These are phyloP conservation scores for Quercus dentata DNA, from an alignment of 306 rosid genomes.

Conservation along the genomic window DNA sequence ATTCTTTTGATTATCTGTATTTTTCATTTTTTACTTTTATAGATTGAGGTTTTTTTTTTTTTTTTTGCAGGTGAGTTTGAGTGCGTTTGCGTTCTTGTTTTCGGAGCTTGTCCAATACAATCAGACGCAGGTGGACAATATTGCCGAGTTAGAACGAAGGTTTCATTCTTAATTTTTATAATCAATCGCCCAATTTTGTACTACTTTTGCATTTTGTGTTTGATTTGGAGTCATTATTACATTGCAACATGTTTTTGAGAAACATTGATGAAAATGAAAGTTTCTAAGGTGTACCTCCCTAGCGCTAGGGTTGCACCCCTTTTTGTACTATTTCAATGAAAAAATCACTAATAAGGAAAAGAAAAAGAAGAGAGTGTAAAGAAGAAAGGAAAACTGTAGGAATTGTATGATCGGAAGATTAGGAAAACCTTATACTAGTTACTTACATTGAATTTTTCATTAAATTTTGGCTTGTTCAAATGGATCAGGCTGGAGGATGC, in stretches of 20 bases:
- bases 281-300: neutral
- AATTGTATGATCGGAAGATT: neutral
- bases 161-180: constrained; percentile 10
- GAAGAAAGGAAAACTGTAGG: neutral
- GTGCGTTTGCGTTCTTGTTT: constrained; percentile 96
- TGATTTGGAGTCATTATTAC: neutral
- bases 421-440: neutral
- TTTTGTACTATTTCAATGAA: no score
- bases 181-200: no score
- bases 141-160: constrained; percentile 96
- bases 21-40: neutral
- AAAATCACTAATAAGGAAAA: no score
- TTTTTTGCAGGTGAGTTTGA: constrained; percentile 83
- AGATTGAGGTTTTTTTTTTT: constrained; percentile 10
- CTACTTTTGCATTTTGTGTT: neutral
- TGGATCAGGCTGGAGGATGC: constrained; percentile 86
- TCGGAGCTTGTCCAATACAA: constrained; percentile 99
- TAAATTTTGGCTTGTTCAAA: constrained; percentile 4
- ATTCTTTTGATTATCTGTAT: no score
- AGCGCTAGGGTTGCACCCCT: no score
- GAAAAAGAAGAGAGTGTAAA: neutral
- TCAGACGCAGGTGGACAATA: constrained; percentile 96
- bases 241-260: neutral
- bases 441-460: neutral
- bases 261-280: neutral